Percentiles rank a stretch among this genome's conserved stretches.
Conservation (phyloP, 2,329 filamentous ascomycete species). For the Fusarium illudens region DNA sequence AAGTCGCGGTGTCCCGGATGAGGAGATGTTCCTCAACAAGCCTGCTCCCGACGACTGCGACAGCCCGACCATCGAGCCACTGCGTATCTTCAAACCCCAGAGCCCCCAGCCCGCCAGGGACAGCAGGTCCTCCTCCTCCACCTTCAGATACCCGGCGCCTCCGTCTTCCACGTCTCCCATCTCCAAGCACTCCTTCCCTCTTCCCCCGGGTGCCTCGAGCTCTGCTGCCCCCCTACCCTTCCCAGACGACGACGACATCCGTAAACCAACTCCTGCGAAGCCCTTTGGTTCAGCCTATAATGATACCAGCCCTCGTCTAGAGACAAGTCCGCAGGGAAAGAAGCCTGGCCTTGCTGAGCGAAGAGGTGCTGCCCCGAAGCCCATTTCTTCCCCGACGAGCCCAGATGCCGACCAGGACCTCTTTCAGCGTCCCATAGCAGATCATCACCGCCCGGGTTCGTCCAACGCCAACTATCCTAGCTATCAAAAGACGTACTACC, state of each 20-base stretch:
- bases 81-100: conserved; percentile 84
- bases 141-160: conserved; percentile 61
- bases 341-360: conserved; percentile 79
- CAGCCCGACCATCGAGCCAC: conserved; percentile 81
- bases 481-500: conserved; percentile 69
- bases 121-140: conserved; percentile 43
- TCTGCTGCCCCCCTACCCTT: conserved; percentile 74
- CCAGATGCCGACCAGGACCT: conserved; percentile 79
- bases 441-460: conserved; percentile 51
- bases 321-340: conserved; percentile 63
- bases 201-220: conserved; percentile 75
- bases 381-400: conserved; percentile 82
- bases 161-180: conserved; percentile 52
- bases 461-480: conserved; percentile 55
- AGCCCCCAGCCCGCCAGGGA: conserved; percentile 65
- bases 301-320: conserved; percentile 63
- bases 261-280: conserved; percentile 56
- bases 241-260: conserved; percentile 72
- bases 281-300: conserved; percentile 57
- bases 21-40: conserved; percentile 82
- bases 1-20: conserved; percentile 73
- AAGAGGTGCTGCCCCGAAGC: conserved; percentile 81
- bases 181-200: conserved; percentile 66
- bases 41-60: conserved; percentile 64
- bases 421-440: conserved; percentile 72